phyloP scores from a whole-genome alignment of 148 eudicot genomes.

The Amaranthus hypochondriacus region DNA sequence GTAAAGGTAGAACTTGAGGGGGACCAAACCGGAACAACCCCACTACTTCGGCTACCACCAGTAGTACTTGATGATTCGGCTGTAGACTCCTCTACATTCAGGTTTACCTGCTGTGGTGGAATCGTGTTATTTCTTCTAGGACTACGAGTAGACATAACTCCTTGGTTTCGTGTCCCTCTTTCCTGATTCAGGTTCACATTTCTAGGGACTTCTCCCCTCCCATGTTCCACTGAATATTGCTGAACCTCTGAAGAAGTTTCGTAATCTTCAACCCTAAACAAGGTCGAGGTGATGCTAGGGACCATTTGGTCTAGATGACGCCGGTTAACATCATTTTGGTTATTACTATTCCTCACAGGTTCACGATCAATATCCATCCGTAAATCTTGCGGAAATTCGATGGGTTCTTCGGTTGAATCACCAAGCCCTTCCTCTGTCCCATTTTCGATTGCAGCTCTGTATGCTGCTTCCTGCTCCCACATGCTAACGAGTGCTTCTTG shows the following conservation, averaged over 20 bases:
- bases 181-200: conserved; percentile 38
- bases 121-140: conserved; percentile 24
- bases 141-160: conserved; percentile 20
- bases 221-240: conserved; percentile 36
- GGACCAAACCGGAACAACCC: conserved; percentile 95
- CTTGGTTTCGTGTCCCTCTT: conserved; percentile 24
- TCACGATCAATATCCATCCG: conserved; percentile 68
- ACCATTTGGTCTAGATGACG: conserved; percentile 93
- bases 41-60: conserved; percentile 59
- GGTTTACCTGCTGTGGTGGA: conserved; percentile 33
- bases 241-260: conserved; percentile 64
- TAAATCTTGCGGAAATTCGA: conserved; percentile 72
- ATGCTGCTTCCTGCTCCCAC: conserved; percentile 85
- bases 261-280: conserved; percentile 55
- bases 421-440: conserved; percentile 97
- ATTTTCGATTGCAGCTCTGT: conserved; percentile 71
- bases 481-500: conserved; percentile 71
- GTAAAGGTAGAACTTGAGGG: conserved; percentile 60
- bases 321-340: conserved; percentile 27
- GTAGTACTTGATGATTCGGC: conserved; percentile 68
- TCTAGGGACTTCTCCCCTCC: conserved; percentile 84
- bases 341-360: conserved; percentile 39
- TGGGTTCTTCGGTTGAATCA: conserved; percentile 68
- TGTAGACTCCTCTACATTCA: conserved; percentile 51
- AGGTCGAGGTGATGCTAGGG: conserved; percentile 78